Percentiles rank a stretch among this genome's conserved stretches.
phyloP scores from a whole-genome alignment of 139 green algal species.

The Chlorella sp. region DNA sequence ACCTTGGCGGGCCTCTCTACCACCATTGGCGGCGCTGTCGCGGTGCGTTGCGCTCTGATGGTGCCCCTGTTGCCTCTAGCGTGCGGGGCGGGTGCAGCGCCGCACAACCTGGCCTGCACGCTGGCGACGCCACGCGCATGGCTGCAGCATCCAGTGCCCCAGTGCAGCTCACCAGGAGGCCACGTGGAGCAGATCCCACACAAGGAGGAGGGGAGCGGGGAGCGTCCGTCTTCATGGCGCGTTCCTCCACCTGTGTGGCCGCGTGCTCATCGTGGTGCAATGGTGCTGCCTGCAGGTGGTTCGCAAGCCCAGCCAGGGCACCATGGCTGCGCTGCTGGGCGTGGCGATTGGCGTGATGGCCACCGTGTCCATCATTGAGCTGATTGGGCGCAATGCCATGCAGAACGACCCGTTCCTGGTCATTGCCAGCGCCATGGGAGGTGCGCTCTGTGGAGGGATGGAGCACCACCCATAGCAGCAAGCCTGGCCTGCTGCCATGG shows the following conservation, averaged over 20 bases:
- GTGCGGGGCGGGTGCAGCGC: too few relatives aligned
- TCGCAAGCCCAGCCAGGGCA: constrained; percentile 43
- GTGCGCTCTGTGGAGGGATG: constrained; percentile 12
- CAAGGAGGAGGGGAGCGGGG: too few relatives aligned
- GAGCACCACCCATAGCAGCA: too few relatives aligned
- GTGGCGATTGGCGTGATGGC: constrained; percentile 73
- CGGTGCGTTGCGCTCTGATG: constrained; percentile 26
- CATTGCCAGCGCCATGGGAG: neutral
- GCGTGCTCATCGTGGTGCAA: too few relatives aligned
- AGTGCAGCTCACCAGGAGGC: too few relatives aligned
- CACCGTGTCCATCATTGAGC: constrained; percentile 67
- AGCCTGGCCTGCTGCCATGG: too few relatives aligned
- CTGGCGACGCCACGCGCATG: too few relatives aligned
- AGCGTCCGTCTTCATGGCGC: too few relatives aligned
- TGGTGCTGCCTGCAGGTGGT: constrained; percentile 30
- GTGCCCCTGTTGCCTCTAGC: neutral
- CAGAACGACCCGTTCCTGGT: constrained; percentile 24
- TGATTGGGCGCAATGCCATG: constrained; percentile 62
- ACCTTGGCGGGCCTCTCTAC: constrained; percentile 54
- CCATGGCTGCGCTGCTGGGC: constrained; percentile 72
- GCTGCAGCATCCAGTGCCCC: too few relatives aligned
- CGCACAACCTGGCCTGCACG: neutral
- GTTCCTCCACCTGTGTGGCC: too few relatives aligned
- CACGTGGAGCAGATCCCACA: too few relatives aligned
- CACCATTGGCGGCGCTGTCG: constrained; percentile 54